Evolutionary conservation across 768 basidiomycete species (phyloP).

Genomic region (Amanita molliuscula): DNA sequence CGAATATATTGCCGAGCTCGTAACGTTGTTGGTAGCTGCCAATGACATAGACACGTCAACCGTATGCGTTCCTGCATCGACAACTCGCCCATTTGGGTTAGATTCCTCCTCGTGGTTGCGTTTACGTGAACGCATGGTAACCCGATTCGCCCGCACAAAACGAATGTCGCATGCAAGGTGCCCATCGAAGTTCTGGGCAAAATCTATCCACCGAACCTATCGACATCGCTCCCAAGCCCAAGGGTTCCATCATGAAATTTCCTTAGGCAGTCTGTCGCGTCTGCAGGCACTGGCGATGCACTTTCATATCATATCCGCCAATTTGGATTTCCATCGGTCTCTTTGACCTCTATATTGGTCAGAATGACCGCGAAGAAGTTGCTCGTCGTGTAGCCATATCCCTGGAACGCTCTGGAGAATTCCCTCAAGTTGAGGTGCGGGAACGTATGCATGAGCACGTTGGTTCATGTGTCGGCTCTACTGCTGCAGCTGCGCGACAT

Average conservation of each 20-base stretch:
- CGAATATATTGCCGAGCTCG: too few relatives aligned
- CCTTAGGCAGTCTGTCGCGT: background rate
- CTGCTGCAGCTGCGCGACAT: background rate
- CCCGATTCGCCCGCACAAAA: too few relatives aligned
- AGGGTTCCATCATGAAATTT: background rate
- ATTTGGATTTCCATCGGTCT: background rate
- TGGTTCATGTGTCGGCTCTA: background rate
- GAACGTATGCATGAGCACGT: background rate
- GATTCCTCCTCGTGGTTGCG: too few relatives aligned
- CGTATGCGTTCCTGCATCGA: too few relatives aligned
- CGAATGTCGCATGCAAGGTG: slow-evolving; percentile 16
- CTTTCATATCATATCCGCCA: background rate
- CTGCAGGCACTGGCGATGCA: background rate
- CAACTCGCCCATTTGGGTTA: too few relatives aligned
- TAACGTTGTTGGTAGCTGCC: too few relatives aligned
- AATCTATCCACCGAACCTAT: background rate
- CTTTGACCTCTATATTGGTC: background rate
- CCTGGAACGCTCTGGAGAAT: background rate
- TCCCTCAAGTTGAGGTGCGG: background rate
- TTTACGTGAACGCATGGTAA: too few relatives aligned
- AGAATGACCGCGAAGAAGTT: background rate
- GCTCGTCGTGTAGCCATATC: background rate
- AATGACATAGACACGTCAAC: too few relatives aligned
- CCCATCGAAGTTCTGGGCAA: background rate
- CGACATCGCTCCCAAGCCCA: background rate